phyloP scores from a whole-genome alignment of 345 rosid species.

The Lepidium africanum region DNA sequence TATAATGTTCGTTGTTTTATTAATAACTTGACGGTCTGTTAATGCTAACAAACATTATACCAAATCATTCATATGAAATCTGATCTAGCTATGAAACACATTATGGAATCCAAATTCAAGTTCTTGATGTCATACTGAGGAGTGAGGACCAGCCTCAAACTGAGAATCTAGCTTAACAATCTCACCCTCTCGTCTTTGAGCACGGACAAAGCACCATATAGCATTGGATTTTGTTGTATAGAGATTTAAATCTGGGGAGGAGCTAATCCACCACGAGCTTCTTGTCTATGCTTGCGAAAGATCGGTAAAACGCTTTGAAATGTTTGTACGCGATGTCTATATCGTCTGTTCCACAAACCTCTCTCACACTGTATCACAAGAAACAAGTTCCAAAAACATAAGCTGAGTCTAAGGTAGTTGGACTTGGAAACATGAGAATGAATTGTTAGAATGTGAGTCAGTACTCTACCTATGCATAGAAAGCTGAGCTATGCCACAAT shows the following conservation, averaged over 20 bases:
- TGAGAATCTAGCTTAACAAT: background rate
- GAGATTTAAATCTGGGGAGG: background rate
- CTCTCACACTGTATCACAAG: conserved; percentile 59
- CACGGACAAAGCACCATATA: no score
- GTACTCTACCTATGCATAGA: conserved; percentile 82
- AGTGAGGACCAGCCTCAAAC: background rate
- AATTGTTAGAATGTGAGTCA: background rate
- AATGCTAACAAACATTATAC: background rate
- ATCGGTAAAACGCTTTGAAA: conserved; percentile 78
- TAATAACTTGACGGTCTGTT: no score
- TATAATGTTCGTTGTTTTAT: background rate
- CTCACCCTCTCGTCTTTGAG: conserved; percentile 29
- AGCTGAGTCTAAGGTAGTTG: background rate
- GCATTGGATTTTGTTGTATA: background rate
- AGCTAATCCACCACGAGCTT: conserved; percentile 50
- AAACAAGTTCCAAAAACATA: background rate
- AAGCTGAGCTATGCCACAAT: conserved; percentile 91
- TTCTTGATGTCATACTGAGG: background rate
- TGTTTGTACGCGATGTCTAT: conserved; percentile 77
- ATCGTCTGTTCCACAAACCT: conserved; percentile 80
- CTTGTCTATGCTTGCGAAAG: conserved; percentile 63
- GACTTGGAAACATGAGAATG: background rate
- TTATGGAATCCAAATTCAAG: background rate
- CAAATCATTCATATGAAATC: no score
- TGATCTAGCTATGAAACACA: no score